Conservation (phyloP, 805 yeast species). For the Candida adriatica region DNA sequence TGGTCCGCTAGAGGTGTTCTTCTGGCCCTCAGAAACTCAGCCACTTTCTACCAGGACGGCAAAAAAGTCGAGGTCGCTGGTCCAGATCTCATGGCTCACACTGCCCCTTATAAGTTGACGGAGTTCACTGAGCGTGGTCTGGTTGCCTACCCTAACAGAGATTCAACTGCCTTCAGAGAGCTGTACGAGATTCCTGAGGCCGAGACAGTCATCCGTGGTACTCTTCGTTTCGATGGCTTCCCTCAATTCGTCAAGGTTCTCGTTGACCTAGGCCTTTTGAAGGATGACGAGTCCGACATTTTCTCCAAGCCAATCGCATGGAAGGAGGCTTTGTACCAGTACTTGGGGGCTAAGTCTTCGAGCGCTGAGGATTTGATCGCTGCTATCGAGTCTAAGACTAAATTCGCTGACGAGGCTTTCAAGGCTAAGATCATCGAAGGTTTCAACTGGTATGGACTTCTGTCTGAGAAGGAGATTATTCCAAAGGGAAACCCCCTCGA, state of each 20-base stretch:
- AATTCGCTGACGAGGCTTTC: slow-evolving; percentile 74
- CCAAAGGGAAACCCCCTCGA: slow-evolving; percentile 95
- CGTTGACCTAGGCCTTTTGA: slow-evolving; percentile 89
- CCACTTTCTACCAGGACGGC: slow-evolving; percentile 85
- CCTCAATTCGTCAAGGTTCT: slow-evolving; percentile 94
- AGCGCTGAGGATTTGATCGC: slow-evolving; percentile 68
- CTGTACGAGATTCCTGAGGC: slow-evolving; percentile 95
- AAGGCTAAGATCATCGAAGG: slow-evolving; percentile 85
- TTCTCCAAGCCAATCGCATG: slow-evolving; percentile 62
- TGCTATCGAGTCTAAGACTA: slow-evolving; percentile 70
- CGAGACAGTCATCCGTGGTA: slow-evolving; percentile 93
- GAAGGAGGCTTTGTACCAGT: slow-evolving; percentile 79
- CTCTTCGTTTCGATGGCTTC: slow-evolving; percentile 97
- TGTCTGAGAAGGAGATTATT: slow-evolving; percentile 65
- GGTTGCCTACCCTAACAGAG: slow-evolving; percentile 97
- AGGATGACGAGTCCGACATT: slow-evolving; percentile 60
- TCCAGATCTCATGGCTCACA: slow-evolving; percentile 90
- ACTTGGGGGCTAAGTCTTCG: slow-evolving; percentile 67
- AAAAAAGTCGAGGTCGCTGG: slow-evolving; percentile 71
- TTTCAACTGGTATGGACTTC: slow-evolving; percentile 88
- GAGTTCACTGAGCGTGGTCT: slow-evolving; percentile 65
- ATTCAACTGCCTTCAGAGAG: slow-evolving; percentile 89
- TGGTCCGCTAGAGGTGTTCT: slow-evolving; percentile 99
- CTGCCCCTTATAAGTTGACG: slow-evolving; percentile 92
- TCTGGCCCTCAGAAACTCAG: slow-evolving; percentile 90